Conservation (phyloP, 2,329 filamentous ascomycete species). For the Colletotrichum tropicale region DNA sequence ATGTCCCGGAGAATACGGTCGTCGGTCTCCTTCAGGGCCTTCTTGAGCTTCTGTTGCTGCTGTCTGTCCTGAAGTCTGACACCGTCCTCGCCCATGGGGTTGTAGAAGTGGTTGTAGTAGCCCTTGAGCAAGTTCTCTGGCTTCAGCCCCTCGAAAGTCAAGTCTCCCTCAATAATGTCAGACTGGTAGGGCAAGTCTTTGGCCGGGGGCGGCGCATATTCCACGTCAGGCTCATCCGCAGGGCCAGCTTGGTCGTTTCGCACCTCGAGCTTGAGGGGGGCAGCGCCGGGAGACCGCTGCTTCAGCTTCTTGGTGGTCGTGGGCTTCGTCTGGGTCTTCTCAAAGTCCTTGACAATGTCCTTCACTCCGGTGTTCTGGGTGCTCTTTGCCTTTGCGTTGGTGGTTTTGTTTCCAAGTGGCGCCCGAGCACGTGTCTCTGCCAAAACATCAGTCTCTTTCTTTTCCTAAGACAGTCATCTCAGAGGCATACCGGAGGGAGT, state of each 20-base stretch:
- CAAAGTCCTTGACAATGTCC: slow-evolving; percentile 60
- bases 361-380: slow-evolving; percentile 71
- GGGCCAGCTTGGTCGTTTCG: slow-evolving; percentile 57
- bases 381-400: slow-evolving; percentile 82
- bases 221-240: slow-evolving; percentile 73
- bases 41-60: slow-evolving; percentile 57
- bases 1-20: slow-evolving; percentile 71
- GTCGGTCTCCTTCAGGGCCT: slow-evolving; percentile 62
- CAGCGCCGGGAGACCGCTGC: slow-evolving; percentile 56
- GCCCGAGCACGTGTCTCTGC: slow-evolving; percentile 73
- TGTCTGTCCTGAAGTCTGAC: slow-evolving; percentile 66
- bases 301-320: slow-evolving; percentile 65
- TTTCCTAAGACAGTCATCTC: slow-evolving; percentile 7
- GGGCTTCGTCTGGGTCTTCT: slow-evolving; percentile 66
- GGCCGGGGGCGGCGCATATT: slow-evolving; percentile 84
- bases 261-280: slow-evolving; percentile 65
- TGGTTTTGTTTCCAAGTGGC: slow-evolving; percentile 91
- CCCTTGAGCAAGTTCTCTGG: slow-evolving; percentile 64
- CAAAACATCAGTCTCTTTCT: background rate
- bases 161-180: slow-evolving; percentile 63
- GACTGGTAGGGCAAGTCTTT: slow-evolving; percentile 71
- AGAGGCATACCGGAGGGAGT: slow-evolving; percentile 21
- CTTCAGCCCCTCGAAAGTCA: slow-evolving; percentile 64
- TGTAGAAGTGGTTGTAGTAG: slow-evolving; percentile 65
- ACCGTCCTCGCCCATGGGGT: slow-evolving; percentile 71